phyloP scores from a whole-genome alignment of 306 rosid genomes.

The Cucurbita maxima region DNA sequence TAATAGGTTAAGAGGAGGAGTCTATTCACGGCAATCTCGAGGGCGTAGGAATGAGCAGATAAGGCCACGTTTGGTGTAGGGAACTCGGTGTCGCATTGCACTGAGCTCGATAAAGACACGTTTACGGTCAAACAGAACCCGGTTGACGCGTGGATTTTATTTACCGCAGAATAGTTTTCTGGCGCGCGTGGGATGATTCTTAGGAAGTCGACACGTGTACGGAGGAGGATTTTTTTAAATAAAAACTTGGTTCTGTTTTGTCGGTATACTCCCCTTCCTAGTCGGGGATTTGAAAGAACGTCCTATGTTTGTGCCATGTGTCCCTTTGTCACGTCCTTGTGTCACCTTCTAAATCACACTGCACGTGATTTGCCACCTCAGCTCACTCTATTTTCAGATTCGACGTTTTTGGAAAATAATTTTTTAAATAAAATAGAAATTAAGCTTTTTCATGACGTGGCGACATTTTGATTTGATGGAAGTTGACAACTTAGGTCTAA shows the following conservation, averaged over 20 bases:
- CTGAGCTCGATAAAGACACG: background rate
- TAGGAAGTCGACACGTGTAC: background rate
- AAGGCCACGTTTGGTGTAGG: background rate
- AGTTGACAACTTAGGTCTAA: background rate
- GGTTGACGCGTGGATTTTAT: background rate
- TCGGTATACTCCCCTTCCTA: too few species aligned
- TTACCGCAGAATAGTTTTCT: background rate
- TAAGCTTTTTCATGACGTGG: background rate
- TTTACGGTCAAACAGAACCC: background rate
- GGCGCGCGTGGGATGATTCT: background rate
- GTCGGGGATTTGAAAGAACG: too few species aligned
- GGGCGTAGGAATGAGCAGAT: background rate
- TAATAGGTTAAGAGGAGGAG: background rate
- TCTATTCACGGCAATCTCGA: background rate
- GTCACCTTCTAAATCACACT: background rate
- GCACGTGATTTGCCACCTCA: conserved; percentile 2
- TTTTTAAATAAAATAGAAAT: too few species aligned
- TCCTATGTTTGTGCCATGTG: background rate
- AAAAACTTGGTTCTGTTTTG: too few species aligned
- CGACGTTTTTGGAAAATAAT: background rate
- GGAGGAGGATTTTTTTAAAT: background rate
- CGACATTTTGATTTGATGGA: background rate
- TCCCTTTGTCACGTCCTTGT: background rate
- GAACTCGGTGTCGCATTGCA: background rate
- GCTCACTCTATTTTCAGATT: background rate